A percentile compares a stretch with the other conserved stretches of the same genome.
Conservation (phyloP, 2,329 filamentous ascomycete genomes). For the Phaeosphaeria sp. region DNA sequence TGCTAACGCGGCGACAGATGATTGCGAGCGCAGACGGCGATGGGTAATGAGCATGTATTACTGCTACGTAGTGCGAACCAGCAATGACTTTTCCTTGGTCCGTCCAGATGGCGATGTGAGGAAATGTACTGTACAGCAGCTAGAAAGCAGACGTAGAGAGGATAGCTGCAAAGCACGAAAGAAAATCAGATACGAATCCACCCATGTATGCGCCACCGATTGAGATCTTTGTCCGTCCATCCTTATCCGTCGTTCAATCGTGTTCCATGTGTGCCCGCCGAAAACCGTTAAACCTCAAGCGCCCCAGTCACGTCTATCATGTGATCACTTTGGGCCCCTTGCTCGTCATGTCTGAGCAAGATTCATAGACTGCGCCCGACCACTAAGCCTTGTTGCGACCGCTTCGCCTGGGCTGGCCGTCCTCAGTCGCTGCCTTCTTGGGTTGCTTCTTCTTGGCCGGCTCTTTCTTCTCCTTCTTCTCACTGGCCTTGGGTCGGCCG, state of each 20-base stretch:
- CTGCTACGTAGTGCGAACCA: not conserved
- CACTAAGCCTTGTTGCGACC: conserved; percentile 47
- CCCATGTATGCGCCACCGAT: conserved; percentile 7
- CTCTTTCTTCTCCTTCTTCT: conserved; percentile 51
- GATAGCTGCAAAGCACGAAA: not conserved
- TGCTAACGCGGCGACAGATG: not conserved
- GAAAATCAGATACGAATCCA: conserved; percentile 1
- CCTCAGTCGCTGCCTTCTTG: conserved; percentile 58
- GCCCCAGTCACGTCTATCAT: not conserved
- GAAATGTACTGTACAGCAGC: not conserved
- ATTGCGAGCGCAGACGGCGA: too few species aligned
- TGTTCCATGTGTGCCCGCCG: conserved; percentile 6
- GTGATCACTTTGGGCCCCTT: not conserved
- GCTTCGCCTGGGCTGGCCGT: conserved; percentile 56
- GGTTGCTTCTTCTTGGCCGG: conserved; percentile 52
- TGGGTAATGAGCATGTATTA: not conserved
- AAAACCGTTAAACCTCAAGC: not conserved
- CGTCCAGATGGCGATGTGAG: not conserved
- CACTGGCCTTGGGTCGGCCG: conserved; percentile 52
- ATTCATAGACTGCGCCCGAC: not conserved
- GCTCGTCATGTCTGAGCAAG: not conserved
- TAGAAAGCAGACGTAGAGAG: not conserved
- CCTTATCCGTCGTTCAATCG: not conserved
- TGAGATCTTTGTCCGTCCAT: not conserved
- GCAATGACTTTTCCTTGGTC: not conserved